Percentiles rank a stretch among this genome's conserved stretches.
Evolutionary conservation across 2,329 filamentous ascomycete species (phyloP).

Genomic region (Cercospora beticola): DNA sequence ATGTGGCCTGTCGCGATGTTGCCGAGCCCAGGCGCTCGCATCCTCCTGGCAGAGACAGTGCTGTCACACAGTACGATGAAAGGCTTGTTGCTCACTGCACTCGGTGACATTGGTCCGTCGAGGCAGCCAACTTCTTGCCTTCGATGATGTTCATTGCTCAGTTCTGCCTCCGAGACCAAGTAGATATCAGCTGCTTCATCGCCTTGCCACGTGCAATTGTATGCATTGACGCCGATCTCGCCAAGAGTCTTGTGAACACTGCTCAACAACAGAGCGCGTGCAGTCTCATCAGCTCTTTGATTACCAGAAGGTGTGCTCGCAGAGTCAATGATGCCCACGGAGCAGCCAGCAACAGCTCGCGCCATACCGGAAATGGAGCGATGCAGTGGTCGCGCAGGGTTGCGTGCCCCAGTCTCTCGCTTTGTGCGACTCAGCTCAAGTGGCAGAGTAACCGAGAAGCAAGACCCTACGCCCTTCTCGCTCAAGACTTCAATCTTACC

Average conservation of each 20-base stretch:
- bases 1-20: constrained; percentile 24
- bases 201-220: constrained; percentile 23
- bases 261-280: constrained; percentile 19
- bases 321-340: constrained; percentile 24
- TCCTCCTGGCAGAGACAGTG: constrained; percentile 27
- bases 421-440: constrained; percentile 22
- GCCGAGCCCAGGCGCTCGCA: constrained; percentile 24
- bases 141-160: constrained; percentile 19
- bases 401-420: constrained; percentile 12
- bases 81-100: constrained; percentile 25
- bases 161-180: constrained; percentile 28
- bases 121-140: constrained; percentile 16
- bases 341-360: constrained; percentile 17
- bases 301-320: constrained; percentile 21
- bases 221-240: constrained; percentile 24
- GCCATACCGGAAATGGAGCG: constrained; percentile 15
- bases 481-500: constrained; percentile 53
- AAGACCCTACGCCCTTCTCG: constrained; percentile 28
- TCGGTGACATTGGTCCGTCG: constrained; percentile 21
- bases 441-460: constrained; percentile 26
- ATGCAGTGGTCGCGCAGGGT: constrained; percentile 13
- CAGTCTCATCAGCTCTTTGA: constrained; percentile 22
- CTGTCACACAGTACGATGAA: constrained; percentile 31
- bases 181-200: constrained; percentile 25
- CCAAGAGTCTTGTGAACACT: constrained; percentile 26